Percentiles rank a stretch among this genome's conserved stretches.
These are phyloP conservation scores for Prunus salicina DNA, from an alignment of 306 rosid species.

Conservation along the genomic window DNA sequence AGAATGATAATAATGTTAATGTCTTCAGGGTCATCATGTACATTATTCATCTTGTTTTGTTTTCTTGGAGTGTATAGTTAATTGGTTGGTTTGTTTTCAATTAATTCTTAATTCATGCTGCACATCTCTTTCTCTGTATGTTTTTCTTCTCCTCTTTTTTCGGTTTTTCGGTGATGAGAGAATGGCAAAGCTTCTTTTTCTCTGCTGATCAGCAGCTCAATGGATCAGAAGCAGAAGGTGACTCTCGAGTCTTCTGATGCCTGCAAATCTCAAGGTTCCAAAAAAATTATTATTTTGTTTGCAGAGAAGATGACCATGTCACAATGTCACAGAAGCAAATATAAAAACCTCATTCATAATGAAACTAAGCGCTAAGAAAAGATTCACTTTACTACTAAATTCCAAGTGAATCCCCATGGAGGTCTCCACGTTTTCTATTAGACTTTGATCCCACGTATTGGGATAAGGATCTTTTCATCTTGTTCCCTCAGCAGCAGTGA, in stretches of 20 bases:
- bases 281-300: no score
- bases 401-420: not conserved
- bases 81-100: not conserved
- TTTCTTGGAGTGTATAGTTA: not conserved
- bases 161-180: not conserved
- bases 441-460: not conserved
- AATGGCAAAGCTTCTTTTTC: not conserved
- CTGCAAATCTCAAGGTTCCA: no score
- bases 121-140: no score
- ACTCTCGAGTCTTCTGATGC: no score
- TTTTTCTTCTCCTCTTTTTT: not conserved
- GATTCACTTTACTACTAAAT: no score
- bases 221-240: no score
- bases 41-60: not conserved
- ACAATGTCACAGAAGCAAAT: no score
- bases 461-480: not conserved
- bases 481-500: not conserved
- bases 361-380: not conserved
- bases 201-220: not conserved
- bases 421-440: not conserved
- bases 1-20: not conserved
- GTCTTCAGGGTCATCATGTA: not conserved
- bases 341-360: not conserved
- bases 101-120: not conserved
- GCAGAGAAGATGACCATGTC: no score